Evolutionary conservation across 495 filamentous ascomycete genomes (phyloP).

Genomic region (Echria macrotheca): DNA sequence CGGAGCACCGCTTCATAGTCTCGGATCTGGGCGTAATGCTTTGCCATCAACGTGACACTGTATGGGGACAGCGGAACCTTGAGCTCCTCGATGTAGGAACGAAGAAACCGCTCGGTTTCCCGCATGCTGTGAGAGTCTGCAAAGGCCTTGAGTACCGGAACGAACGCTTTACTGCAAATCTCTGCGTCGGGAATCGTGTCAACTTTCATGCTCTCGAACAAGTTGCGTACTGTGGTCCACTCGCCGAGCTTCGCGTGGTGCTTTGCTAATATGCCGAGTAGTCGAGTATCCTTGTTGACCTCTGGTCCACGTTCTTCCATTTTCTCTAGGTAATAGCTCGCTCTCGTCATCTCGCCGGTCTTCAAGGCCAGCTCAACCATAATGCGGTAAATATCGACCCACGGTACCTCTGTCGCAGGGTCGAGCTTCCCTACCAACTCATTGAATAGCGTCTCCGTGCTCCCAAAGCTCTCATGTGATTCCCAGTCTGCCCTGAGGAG

Average conservation of each 20-base stretch:
- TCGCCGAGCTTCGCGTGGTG: constrained; percentile 37
- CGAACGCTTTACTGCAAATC: constrained; percentile 31
- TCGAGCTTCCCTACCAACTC: constrained; percentile 18
- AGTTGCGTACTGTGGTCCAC: constrained; percentile 37
- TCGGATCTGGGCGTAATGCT: constrained; percentile 35
- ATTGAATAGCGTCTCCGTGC: constrained; percentile 26
- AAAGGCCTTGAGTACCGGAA: constrained; percentile 41
- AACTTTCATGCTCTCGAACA: constrained; percentile 31
- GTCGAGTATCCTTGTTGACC: constrained; percentile 19
- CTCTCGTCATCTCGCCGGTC: constrained; percentile 26
- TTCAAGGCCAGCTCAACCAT: constrained; percentile 38
- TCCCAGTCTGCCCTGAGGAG: constrained; percentile 30
- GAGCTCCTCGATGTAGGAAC: constrained; percentile 27
- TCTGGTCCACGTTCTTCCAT: constrained; percentile 17
- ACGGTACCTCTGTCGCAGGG: too few relatives aligned
- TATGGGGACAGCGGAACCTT: constrained; percentile 30
- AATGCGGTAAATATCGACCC: constrained; percentile 32
- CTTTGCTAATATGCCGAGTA: constrained; percentile 35
- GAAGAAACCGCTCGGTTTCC: constrained; percentile 41
- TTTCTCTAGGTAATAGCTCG: constrained; percentile 22
- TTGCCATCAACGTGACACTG: constrained; percentile 41
- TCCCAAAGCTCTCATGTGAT: constrained; percentile 18
- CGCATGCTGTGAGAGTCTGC: constrained; percentile 31
- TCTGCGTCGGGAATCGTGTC: constrained; percentile 8
- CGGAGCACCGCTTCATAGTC: constrained; percentile 33